phyloP scores from a whole-genome alignment of 2,329 filamentous ascomycete genomes.

The Sporothrix curviconia region DNA sequence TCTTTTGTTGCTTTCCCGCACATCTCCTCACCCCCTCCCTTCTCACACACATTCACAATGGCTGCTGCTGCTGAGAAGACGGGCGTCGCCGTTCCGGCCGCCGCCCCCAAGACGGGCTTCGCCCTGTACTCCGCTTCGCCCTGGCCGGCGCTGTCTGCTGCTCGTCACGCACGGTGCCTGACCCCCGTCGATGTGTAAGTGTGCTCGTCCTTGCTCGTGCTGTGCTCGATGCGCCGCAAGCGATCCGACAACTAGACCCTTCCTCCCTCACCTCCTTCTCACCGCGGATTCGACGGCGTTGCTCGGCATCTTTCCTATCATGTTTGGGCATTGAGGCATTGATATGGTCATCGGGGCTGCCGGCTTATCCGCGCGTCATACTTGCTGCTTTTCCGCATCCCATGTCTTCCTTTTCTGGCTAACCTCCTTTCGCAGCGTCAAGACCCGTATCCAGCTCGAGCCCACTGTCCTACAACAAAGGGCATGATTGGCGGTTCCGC shows the following conservation, averaged over 20 bases:
- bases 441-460: slow-evolving; percentile 82
- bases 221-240: too few species aligned
- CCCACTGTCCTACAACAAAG: slow-evolving; percentile 72
- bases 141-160: slow-evolving; percentile 97
- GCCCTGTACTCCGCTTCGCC: slow-evolving; percentile 92
- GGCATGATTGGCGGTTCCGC: slow-evolving; percentile 69
- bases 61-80: slow-evolving; percentile 41
- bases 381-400: neutral
- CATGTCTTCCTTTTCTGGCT: neutral
- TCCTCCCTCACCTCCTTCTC: too few species aligned
- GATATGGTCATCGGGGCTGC: neutral
- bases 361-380: neutral
- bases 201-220: too few species aligned
- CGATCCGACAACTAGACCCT: too few species aligned
- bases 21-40: slow-evolving; percentile 18
- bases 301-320: neutral
- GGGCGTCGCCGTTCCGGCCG: slow-evolving; percentile 36
- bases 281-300: too few species aligned
- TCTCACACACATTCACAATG: slow-evolving; percentile 33
- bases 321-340: neutral
- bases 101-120: slow-evolving; percentile 41
- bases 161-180: slow-evolving; percentile 92
- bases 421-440: slow-evolving; percentile 52
- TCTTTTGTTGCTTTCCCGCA: slow-evolving; percentile 20
- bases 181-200: slow-evolving; percentile 99